A percentile compares a stretch with the other conserved stretches of the same genome.
Conservation (phyloP, 1,284 basidiomycete genomes). For the Farysia itapuensis region DNA sequence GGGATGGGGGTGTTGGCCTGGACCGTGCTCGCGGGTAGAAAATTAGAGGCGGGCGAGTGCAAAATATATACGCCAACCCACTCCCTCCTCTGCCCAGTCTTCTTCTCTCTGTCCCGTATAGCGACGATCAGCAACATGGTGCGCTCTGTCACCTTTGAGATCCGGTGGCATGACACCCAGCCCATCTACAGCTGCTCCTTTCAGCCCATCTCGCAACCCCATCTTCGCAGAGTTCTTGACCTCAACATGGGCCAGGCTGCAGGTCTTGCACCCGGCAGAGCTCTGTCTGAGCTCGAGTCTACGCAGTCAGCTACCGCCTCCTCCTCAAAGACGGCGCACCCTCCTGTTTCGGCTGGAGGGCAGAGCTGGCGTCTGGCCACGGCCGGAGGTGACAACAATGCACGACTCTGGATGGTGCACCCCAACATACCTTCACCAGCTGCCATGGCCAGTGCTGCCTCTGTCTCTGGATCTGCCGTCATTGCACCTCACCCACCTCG, state of each 20-base stretch:
- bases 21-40: too few species aligned
- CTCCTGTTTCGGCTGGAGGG: conserved; percentile 57
- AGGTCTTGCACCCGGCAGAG: conserved; percentile 49
- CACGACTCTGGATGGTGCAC: conserved; percentile 65
- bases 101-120: too few species aligned
- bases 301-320: conserved; percentile 9
- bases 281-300: conserved; percentile 24
- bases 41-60: too few species aligned
- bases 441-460: conserved; percentile 64
- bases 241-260: conserved; percentile 56
- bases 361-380: conserved; percentile 84
- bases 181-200: conserved; percentile 58
- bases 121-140: too few species aligned
- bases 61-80: too few species aligned
- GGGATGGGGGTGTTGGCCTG: too few species aligned
- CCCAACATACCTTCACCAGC: conserved; percentile 59
- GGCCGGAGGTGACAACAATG: conserved; percentile 94
- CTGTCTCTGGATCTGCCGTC: conserved; percentile 67
- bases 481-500: conserved; percentile 66
- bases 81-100: too few species aligned
- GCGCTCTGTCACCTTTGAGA: conserved; percentile 57
- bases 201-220: conserved; percentile 47
- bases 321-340: conserved; percentile 28
- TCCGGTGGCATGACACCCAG: conserved; percentile 59
- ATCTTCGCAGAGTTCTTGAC: conserved; percentile 52